Conservation (phyloP, 352 stramenopile genomes). For the Pythium aphanidermatum region DNA sequence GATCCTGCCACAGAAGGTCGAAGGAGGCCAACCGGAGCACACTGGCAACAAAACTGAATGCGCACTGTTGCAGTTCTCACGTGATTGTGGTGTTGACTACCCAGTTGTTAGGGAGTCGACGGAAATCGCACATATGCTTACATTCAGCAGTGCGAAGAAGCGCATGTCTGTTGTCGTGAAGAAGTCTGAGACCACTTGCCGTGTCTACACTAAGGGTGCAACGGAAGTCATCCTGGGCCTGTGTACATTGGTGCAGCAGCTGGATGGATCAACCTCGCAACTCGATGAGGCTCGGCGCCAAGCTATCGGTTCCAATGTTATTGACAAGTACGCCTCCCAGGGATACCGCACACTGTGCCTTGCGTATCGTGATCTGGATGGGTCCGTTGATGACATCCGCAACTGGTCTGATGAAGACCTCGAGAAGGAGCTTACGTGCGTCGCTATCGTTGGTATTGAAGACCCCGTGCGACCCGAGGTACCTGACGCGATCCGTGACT, state of each 20-base stretch:
- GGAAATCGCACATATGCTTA: conserved; percentile 35
- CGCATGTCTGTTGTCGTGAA: conserved; percentile 89
- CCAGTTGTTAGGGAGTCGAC: conserved; percentile 12
- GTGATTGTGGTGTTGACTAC: conserved; percentile 29
- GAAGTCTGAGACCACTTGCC: conserved; percentile 8
- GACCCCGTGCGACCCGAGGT: conserved; percentile 91
- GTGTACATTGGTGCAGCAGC: conserved; percentile 22
- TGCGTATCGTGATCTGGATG: conserved; percentile 31
- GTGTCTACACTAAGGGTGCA: conserved; percentile 44
- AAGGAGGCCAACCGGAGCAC: conserved; percentile 15
- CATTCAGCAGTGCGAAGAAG: conserved; percentile 92
- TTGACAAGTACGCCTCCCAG: conserved; percentile 59
- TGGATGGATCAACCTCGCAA: too few species aligned
- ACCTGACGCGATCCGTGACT: conserved; percentile 83
- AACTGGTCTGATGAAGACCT: conserved; percentile 20
- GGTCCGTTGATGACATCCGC: conserved; percentile 9
- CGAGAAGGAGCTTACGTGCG: conserved; percentile 32
- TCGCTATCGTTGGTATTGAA: conserved; percentile 89
- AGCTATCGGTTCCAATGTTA: conserved; percentile 12
- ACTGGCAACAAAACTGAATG: conserved; percentile 47
- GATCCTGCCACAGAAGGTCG: conserved; percentile 31
- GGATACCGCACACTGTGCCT: conserved; percentile 78
- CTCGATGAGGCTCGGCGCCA: background rate
- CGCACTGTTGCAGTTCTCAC: conserved; percentile 32
- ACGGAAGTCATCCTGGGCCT: conserved; percentile 49